Base-by-base conservation (phyloP, 257 asterid species). In the Gardenia jasminoides region DNA sequence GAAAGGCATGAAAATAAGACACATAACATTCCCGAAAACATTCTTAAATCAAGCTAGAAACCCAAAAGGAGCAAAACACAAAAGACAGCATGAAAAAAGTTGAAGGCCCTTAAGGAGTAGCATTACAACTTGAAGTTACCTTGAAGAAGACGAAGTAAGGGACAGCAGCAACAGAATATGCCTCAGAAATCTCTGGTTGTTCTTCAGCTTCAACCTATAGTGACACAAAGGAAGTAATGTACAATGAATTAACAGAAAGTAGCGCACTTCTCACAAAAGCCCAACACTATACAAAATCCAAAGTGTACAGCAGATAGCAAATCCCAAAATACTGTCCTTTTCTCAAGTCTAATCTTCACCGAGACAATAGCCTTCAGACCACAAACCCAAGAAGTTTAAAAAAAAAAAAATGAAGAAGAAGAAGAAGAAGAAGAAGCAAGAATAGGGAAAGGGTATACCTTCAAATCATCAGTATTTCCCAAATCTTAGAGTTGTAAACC, bases 201-300 rank as follows among this genome's bases (percentile, higher is more conserved):
- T 92, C 99, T 85, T 96, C 99, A 82, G 99, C 99, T 90, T 93
- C 98, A 56, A 92, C 99, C 99, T 96, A 72, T 33, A 80, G 79
- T 33, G 79, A 58, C 79, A 87, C 16, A 30, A 84, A 26, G 73
- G 71, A 76, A 79, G 64, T 13, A 64, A 59, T 72, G 77, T 80
- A 70, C 67, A 43, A 79, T 59, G 69, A 19, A 19, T 28, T 17
- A 74, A 74, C 8, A 30, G 67, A 74, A 48, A 67, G 33, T n/a
- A 15, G 58, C 7, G 39, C 39, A 30, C 15, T 20, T 54, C 73
- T 36, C 17, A 20, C 33, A n/a, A 61, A 61, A 61, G 4, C 33
- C 10, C 3, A 19, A 15, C 30, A 8, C 47, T 39, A 30, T 15
- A 20, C 22, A 71, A 31, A 56, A 39, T 59, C 65, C 44, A 72